Evolutionary conservation across 208 protist genomes (phyloP).

Genomic region (Trypanosoma avium): DNA sequence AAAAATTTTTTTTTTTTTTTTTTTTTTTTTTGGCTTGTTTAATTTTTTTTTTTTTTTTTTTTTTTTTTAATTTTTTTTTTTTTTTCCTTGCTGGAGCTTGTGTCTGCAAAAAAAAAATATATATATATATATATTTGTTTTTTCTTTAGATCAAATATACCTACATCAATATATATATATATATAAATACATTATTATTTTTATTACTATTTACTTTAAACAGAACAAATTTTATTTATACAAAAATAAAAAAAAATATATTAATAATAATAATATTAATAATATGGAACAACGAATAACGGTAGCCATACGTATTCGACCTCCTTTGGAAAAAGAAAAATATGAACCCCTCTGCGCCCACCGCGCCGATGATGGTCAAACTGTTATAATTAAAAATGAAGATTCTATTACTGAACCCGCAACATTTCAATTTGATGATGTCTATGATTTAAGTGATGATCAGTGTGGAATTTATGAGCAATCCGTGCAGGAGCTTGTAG

Average conservation of each 20-base stretch:
- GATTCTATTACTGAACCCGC: constrained; percentile 38
- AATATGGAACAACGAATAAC: constrained; percentile 75
- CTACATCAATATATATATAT: too few species aligned
- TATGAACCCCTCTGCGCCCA: constrained; percentile 70
- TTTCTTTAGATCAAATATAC: too few species aligned
- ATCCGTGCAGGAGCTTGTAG: constrained; percentile 80
- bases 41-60: background rate
- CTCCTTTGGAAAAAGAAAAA: constrained; percentile 62
- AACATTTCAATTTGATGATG: constrained; percentile 82
- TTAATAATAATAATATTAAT: too few species aligned
- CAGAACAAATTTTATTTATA: too few species aligned
- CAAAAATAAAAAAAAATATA: too few species aligned
- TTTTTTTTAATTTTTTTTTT: too few species aligned
- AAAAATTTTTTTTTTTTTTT: background rate
- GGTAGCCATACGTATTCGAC: constrained; percentile 83
- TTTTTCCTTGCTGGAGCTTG: too few species aligned
- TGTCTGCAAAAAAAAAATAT: too few species aligned
- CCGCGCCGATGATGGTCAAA: constrained; percentile 72
- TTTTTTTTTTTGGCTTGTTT: background rate
- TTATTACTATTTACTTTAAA: too few species aligned
- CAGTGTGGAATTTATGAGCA: constrained; percentile 82
- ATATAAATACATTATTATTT: too few species aligned
- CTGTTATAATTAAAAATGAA: constrained; percentile 67
- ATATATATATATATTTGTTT: too few species aligned
- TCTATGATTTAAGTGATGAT: constrained; percentile 78